Evolutionary conservation across 2,329 filamentous ascomycete species (phyloP), one percentile per base, ranked within the genome.

Genomic region (Dactylellina leptospora): DNA sequence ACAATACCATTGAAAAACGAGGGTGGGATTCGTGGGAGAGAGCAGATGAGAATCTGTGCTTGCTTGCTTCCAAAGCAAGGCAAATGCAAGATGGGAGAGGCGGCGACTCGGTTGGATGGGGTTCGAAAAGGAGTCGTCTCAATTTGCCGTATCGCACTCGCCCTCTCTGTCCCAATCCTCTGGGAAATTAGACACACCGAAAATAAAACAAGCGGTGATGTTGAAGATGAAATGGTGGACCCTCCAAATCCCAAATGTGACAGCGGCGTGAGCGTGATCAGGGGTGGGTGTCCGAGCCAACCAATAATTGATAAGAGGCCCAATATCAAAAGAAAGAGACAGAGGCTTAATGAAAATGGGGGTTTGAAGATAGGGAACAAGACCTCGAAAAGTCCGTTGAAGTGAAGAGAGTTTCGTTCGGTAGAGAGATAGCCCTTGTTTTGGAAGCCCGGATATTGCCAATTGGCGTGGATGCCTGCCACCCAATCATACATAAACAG

Each of bases 171-270:
- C 62, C 47, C 62, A 60, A 68, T 68, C 33, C 50, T 64, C 45
- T 64, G 68, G 68, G 68, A 72, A 72, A 72, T 72, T 72, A 59
- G 47, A 72, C 68, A 71, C 63, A 61, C 48, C 50, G 36, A 45
- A 63, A 64, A 59, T 53, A 48, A 64, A 59, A 53, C 36, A 28
- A 48, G 47, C 22, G 59, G 45, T 64, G 54, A 63, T 60, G 60
- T 63, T 72, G 59, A 60, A 56, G 59, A 58, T 64, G 59, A 58
- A 50, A 54, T 59, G 59, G 68, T 72, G 68, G 68, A 50, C 53
- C 64, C 58, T 44, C 28, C 38, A 20, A 53, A 53, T 64, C 59
- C 64, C 68, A 64, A 72, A 72, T 72, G 59, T 72, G 68, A 72
- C 59, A 72, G 68, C 68, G 64, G 68, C 68, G 68, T 51, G 59